Percentiles rank a stretch among this genome's conserved stretches.
Evolutionary conservation across 768 basidiomycete genomes (phyloP).

Genomic region (Mycena pura): DNA sequence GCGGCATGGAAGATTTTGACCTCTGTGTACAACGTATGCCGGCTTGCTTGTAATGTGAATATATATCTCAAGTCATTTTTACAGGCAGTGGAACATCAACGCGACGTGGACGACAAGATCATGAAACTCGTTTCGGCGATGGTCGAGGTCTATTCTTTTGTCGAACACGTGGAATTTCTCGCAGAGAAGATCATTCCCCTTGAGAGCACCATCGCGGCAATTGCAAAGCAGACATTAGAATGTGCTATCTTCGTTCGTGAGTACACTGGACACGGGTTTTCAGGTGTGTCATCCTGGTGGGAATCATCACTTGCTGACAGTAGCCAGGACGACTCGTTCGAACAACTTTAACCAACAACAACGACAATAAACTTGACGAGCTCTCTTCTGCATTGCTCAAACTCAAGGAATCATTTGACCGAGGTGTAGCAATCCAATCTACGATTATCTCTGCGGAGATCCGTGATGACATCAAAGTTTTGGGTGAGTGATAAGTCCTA

Average conservation of each 20-base stretch:
- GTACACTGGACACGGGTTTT: slow-evolving; percentile 42
- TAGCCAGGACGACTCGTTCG: neutral
- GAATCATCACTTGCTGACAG: neutral
- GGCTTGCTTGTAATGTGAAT: no score
- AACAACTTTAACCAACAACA: neutral
- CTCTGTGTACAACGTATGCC: no score
- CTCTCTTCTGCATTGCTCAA: no score
- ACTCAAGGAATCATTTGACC: no score
- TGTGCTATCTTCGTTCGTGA: slow-evolving; percentile 45
- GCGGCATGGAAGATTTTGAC: neutral
- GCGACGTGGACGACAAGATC: slow-evolving; percentile 33
- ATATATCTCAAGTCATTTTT: no score
- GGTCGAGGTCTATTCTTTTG: slow-evolving; percentile 39
- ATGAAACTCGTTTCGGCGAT: slow-evolving; percentile 36
- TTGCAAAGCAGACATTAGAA: slow-evolving; percentile 42
- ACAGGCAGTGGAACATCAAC: slow-evolving; percentile 38
- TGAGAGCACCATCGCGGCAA: slow-evolving; percentile 32
- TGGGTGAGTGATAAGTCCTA: no score
- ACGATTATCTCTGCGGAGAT: no score
- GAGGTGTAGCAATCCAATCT: no score
- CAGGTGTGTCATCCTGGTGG: slow-evolving; percentile 28
- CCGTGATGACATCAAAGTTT: no score
- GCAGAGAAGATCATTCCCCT: slow-evolving; percentile 36
- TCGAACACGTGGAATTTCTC: slow-evolving; percentile 35
- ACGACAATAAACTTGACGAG: no score